Base-by-base conservation (phyloP, 169 alveolate genomes). In the Eimeria necatrix region DNA sequence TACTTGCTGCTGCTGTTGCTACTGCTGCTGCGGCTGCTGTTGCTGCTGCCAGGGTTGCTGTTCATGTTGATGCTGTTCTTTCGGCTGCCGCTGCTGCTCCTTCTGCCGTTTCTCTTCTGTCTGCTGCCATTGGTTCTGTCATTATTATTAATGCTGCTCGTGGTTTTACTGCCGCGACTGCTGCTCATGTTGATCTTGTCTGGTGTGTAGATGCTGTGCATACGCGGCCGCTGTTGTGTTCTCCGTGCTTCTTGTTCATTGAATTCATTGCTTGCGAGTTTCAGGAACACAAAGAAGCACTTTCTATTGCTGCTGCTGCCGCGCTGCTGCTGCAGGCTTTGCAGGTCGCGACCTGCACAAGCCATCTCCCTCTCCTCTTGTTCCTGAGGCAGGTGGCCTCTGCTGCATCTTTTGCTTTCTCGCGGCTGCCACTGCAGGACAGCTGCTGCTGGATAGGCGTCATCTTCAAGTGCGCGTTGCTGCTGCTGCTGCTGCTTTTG, bases 341-440 rank as follows among this genome's bases (percentile, higher is more conserved):
- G 46, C 84, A 20, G 93, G 93, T 12, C 24, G 93, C 16, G 93
- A 86, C 68, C 18, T 86, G 81, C 93, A 86, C 70, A 86, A 86
- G 74, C 93, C 84, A 61, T 32, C 49, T 18, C 68, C 93, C 18
- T 56, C 51, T 20, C 89, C 89, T 9, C 68, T 64, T 12, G 60
- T 86, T 16, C 70, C 93, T 2, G 93, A 86, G 68, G 84, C 81
- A 22, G 70, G 26, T 73, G 93, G 93, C 53, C 93, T 86, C 68
- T 73, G 49, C 64, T 60, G 71, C 24, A 76, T 74, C 24, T 86
- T 86, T 52, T 56, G 68, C 12, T 86, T 86, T 5, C 61, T 86
- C 12, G 48, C 70, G 4, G 84, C 93, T 16, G 93, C 93, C 10
- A 74, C 70, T 4, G 84, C 84, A 9, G 68, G 81, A 64, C 93